Conservation (phyloP, 495 filamentous ascomycete species). For the Aspergillus conjunctus region DNA sequence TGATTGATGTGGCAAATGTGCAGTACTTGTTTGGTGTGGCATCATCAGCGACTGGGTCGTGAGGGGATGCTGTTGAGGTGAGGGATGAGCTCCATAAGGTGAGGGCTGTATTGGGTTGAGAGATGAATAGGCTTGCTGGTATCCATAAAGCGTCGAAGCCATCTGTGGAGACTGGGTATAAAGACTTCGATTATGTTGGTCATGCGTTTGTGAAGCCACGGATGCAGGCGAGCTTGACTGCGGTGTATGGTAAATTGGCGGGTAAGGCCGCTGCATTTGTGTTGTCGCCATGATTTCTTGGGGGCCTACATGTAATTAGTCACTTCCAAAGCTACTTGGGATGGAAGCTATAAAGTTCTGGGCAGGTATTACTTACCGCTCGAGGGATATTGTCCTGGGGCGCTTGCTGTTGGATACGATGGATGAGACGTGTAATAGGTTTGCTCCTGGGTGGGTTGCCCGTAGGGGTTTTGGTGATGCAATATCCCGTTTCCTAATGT, state of each 20-base stretch:
- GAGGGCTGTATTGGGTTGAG: constrained; percentile 71
- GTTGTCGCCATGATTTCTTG: constrained; percentile 94
- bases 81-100: constrained; percentile 73
- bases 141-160: constrained; percentile 74
- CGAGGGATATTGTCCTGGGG: constrained; percentile 71
- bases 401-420: constrained; percentile 70
- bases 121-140: constrained; percentile 67
- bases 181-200: constrained; percentile 78
- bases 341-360: background rate
- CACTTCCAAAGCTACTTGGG: background rate
- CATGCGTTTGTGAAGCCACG: constrained; percentile 86
- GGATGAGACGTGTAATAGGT: constrained; percentile 71
- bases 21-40: constrained; percentile 65
- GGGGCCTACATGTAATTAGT: constrained; percentile 56
- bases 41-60: constrained; percentile 65
- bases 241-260: constrained; percentile 93
- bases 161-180: constrained; percentile 81
- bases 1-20: constrained; percentile 58
- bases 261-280: constrained; percentile 82
- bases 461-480: constrained; percentile 55
- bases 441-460: constrained; percentile 63
- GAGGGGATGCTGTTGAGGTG: constrained; percentile 67
- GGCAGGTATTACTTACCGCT: constrained; percentile 62
- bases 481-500: constrained; percentile 43
- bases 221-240: constrained; percentile 97